A percentile compares a stretch with the other conserved stretches of the same genome.
Conservation (phyloP, 371 early-diverging fungal genomes). For the Apophysomyces trapeziformis region DNA sequence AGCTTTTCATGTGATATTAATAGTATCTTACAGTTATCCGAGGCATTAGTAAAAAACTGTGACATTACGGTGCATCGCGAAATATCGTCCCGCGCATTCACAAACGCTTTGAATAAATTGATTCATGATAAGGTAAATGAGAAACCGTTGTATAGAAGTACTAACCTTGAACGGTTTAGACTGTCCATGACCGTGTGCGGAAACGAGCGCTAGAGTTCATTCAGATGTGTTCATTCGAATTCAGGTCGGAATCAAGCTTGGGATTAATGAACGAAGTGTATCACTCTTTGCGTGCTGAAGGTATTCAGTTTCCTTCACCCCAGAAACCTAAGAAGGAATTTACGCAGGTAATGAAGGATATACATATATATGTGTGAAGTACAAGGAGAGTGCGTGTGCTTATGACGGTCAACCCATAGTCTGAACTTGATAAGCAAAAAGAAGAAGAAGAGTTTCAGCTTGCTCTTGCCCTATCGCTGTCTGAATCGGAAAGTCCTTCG, state of each 20-base stretch:
- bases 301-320: slow-evolving; percentile 79
- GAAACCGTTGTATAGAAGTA: not conserved
- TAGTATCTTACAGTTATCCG: slow-evolving; percentile 58
- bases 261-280: slow-evolving; percentile 90
- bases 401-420: slow-evolving; percentile 1
- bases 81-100: slow-evolving; percentile 85
- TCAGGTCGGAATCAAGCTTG: slow-evolving; percentile 78
- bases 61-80: slow-evolving; percentile 79
- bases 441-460: slow-evolving; percentile 77
- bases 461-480: slow-evolving; percentile 89
- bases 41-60: slow-evolving; percentile 92
- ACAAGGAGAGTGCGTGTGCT: not conserved
- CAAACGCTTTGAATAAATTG: slow-evolving; percentile 78
- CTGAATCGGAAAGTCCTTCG: slow-evolving; percentile 64
- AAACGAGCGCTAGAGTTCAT: slow-evolving; percentile 83
- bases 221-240: slow-evolving; percentile 90
- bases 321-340: slow-evolving; percentile 81
- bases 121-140: slow-evolving; percentile 69
- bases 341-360: slow-evolving; percentile 45
- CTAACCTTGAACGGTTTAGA: slow-evolving; percentile 31
- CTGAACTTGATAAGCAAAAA: slow-evolving; percentile 75
- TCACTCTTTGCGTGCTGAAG: slow-evolving; percentile 64
- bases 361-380: no score
- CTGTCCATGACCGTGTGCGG: slow-evolving; percentile 77
- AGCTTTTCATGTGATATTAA: not conserved